Evolutionary conservation across 2,329 filamentous ascomycete species (phyloP).

Genomic region (Microsporum ferrugineum): DNA sequence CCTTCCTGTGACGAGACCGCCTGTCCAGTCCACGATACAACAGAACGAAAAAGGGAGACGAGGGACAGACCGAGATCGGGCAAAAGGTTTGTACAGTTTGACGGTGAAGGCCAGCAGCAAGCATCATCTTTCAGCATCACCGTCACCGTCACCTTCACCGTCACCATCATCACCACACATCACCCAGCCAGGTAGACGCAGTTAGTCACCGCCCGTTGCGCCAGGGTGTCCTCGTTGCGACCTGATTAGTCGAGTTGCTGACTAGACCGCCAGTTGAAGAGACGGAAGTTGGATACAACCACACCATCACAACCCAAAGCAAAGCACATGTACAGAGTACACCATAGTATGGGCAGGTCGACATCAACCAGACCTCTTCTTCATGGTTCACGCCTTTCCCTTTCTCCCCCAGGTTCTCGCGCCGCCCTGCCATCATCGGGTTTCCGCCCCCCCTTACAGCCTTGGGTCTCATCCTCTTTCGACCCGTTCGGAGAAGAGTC

Average conservation of each 20-base stretch:
- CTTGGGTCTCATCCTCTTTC: neutral
- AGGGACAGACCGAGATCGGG: neutral
- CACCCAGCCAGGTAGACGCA: neutral
- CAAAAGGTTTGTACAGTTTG: no score
- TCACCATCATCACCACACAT: neutral
- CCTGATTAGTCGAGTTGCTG: neutral
- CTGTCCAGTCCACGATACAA: neutral
- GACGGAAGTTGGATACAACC: neutral
- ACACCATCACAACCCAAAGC: neutral
- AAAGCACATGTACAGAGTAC: neutral
- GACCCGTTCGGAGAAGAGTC: neutral
- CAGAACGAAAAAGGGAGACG: neutral
- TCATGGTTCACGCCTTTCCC: neutral
- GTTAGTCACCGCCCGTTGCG: constrained; percentile 4
- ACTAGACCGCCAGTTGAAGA: constrained; percentile 1
- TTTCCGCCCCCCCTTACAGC: neutral
- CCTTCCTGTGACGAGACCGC: constrained; percentile 2
- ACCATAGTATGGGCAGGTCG: no score
- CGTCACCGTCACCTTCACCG: neutral
- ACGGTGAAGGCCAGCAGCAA: neutral
- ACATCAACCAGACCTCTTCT: neutral
- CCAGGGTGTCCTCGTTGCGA: neutral
- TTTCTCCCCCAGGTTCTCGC: neutral
- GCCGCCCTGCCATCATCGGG: neutral
- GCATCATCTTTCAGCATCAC: neutral